Percentiles rank a stretch among this genome's conserved stretches.
phyloP scores from a whole-genome alignment of 306 rosid species.

The Dicorynia guianensis region DNA sequence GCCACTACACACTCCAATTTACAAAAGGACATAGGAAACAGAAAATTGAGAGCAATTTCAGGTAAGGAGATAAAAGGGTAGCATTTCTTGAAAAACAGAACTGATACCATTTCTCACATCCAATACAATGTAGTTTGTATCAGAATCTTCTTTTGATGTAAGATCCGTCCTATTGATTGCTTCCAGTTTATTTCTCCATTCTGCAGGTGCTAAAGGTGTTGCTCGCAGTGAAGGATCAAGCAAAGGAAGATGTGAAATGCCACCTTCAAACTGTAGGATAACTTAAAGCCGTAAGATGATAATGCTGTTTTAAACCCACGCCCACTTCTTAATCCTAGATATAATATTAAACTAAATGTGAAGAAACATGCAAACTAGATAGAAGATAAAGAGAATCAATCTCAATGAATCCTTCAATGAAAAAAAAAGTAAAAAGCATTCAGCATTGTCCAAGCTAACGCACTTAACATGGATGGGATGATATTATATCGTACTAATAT shows the following conservation, averaged over 20 bases:
- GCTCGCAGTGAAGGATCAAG: conserved; percentile 87
- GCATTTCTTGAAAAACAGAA: conserved; percentile 33
- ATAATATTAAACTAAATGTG: conserved; percentile 6
- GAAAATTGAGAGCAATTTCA: not conserved
- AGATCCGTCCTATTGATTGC: conserved; percentile 43
- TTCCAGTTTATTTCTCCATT: conserved; percentile 79
- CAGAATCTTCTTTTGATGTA: conserved; percentile 45
- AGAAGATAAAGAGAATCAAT: not conserved
- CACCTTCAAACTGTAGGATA: conserved; percentile 76
- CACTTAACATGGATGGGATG: not conserved
- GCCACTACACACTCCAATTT: conserved; percentile 7
- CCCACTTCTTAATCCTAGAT: conserved; percentile 17
- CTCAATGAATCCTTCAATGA: conserved; percentile 10
- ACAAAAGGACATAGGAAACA: conserved; percentile 16
- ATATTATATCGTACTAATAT: not conserved
- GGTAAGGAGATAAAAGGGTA: conserved; percentile 34
- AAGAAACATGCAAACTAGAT: conserved; percentile 21
- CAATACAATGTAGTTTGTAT: conserved; percentile 55
- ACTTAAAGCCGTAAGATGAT: conserved; percentile 26
- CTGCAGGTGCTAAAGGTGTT: conserved; percentile 71
- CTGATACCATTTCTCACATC: conserved; percentile 92
- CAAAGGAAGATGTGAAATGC: conserved; percentile 79
- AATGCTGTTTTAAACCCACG: conserved; percentile 24
- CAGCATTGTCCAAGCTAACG: not conserved
- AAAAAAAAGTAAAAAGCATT: not conserved